phyloP scores from a whole-genome alignment of 805 yeast genomes.

The Candida silvatica region DNA sequence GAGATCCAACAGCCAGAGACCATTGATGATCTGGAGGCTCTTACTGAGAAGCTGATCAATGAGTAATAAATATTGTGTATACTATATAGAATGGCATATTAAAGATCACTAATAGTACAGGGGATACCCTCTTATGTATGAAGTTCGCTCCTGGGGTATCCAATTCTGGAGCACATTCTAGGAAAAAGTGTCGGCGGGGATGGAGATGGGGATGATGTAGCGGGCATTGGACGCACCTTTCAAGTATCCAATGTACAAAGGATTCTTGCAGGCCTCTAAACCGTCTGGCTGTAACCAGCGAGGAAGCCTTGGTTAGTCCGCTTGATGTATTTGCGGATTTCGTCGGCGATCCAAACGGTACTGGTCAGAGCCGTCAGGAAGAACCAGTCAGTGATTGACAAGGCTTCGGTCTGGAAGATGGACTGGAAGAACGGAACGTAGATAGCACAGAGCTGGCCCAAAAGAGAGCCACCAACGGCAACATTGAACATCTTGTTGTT shows the following conservation, averaged over 20 bases:
- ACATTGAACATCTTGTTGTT: conserved; percentile 85
- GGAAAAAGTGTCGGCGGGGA: too few species aligned
- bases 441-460: conserved; percentile 90
- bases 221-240: too few species aligned
- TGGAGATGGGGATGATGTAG: too few species aligned
- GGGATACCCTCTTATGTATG: too few species aligned
- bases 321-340: conserved; percentile 51
- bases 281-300: conserved; percentile 22
- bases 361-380: conserved; percentile 60
- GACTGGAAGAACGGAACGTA: conserved; percentile 89
- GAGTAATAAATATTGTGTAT: conserved; percentile 2
- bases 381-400: conserved; percentile 59
- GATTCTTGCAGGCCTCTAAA: conserved; percentile 13
- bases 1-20: conserved; percentile 88
- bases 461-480: conserved; percentile 79
- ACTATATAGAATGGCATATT: background rate
- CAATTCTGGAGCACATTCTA: too few species aligned
- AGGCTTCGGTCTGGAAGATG: conserved; percentile 91
- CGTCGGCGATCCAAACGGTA: conserved; percentile 81
- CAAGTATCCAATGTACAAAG: too few species aligned
- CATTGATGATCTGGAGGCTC: conserved; percentile 87
- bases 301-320: conserved; percentile 10
- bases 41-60: conserved; percentile 43
- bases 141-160: too few species aligned
- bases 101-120: background rate